Conservation (phyloP, 192 early-diverging fungal genomes). For the Rhizophlyctis rosea region DNA sequence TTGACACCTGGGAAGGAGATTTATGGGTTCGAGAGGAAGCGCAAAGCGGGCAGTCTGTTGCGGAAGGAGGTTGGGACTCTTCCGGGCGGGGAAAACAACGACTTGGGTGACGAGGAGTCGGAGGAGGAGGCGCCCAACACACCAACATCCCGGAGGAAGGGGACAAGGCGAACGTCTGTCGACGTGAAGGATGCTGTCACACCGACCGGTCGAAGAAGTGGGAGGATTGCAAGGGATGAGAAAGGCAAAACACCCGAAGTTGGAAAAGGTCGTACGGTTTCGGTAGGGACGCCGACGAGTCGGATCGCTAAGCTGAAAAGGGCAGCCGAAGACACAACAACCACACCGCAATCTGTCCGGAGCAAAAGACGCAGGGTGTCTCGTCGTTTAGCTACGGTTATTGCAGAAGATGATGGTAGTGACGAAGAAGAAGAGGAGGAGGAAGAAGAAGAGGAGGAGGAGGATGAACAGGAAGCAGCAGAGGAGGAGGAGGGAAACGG, state of each 20-base stretch:
- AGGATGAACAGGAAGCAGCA: slow-evolving; percentile 5
- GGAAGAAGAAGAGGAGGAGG: slow-evolving; percentile 17
- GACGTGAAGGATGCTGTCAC: background rate
- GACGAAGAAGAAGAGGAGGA: slow-evolving; percentile 32
- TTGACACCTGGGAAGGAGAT: slow-evolving; percentile 23
- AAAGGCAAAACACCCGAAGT: too few species aligned
- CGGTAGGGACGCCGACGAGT: background rate
- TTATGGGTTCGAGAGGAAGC: slow-evolving; percentile 13
- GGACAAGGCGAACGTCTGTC: background rate
- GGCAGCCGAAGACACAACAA: background rate
- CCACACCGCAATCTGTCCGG: slow-evolving; percentile 8
- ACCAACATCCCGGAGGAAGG: slow-evolving; percentile 13
- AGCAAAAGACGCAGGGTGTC: slow-evolving; percentile 2
- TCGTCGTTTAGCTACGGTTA: slow-evolving; percentile 11
- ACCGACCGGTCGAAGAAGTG: background rate
- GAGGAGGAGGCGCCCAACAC: background rate
- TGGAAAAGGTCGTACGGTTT: too few species aligned
- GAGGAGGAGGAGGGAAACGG: slow-evolving; percentile 11
- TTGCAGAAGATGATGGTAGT: slow-evolving; percentile 27
- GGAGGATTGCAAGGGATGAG: background rate
- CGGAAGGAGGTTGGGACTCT: slow-evolving; percentile 7
- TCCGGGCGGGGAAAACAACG: background rate
- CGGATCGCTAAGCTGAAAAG: background rate
- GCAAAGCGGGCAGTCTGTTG: slow-evolving; percentile 4
- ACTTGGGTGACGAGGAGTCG: slow-evolving; percentile 4